Evolutionary conservation across 345 rosid species (phyloP).

Genomic region (Conringia planisiliqua): DNA sequence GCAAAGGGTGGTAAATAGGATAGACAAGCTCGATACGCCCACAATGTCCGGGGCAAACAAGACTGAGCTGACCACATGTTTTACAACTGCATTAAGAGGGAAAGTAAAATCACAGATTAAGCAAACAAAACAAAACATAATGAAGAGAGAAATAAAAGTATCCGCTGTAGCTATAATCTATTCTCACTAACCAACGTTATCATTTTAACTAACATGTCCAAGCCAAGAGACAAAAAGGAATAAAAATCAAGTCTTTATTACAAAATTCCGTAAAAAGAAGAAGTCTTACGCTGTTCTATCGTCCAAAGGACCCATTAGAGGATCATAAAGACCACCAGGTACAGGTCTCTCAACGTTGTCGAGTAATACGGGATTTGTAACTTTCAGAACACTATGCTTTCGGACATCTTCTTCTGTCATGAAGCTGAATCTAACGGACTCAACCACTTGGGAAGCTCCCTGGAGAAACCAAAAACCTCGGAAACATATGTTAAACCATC

Average conservation of each 20-base stretch:
- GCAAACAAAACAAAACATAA: background rate
- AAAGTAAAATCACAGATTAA: background rate
- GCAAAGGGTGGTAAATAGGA: conserved; percentile 74
- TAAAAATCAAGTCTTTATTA: background rate
- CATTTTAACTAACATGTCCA: background rate
- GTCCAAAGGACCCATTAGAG: conserved; percentile 43
- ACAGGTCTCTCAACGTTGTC: conserved; percentile 43
- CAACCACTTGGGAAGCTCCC: conserved; percentile 49
- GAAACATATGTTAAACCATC: background rate
- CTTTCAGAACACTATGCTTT: conserved; percentile 45
- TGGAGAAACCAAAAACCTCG: conserved; percentile 20
- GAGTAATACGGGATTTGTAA: conserved; percentile 41
- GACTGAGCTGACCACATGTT: conserved; percentile 57
- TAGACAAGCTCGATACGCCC: conserved; percentile 79
- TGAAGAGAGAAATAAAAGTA: background rate
- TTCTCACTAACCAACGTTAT: background rate
- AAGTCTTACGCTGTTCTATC: conserved; percentile 41
- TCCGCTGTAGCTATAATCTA: background rate
- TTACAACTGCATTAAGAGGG: conserved; percentile 63
- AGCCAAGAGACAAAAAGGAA: background rate
- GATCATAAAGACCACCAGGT: conserved; percentile 63
- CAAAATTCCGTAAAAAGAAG: background rate
- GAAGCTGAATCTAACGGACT: conserved; percentile 47
- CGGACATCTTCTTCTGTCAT: conserved; percentile 54
- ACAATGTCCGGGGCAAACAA: conserved; percentile 85